Base-by-base conservation (phyloP, 305 asterid species). In the Fraxinus greggii region DNA sequence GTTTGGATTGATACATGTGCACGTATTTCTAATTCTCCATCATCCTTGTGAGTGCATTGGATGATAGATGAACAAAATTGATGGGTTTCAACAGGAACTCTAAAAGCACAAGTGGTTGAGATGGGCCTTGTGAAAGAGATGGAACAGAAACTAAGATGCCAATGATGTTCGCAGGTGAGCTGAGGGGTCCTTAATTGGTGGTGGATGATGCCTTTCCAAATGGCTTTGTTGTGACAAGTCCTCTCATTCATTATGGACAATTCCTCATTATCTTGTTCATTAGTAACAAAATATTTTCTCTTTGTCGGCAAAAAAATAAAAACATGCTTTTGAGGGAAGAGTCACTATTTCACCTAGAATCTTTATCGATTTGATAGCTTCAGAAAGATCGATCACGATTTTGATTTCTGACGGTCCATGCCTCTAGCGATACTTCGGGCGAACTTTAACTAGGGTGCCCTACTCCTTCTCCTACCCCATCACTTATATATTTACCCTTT, bases 81-180 rank as follows among this genome's bases (percentile, higher is more conserved):
- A 77, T 59, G 69, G 81, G 45, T 13, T 78, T 79, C 26, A 21
- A 74, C 24, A 72, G 74, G 79, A 81, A 82, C 56, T 84, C 81
- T 83, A 76, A 21, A 40, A 56, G 38, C 59, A 72, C 59, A 48
- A 78, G 82, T 81, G 85, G 87, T 82, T 84, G 82, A 67, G 51
- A 78, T 83, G 90, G 86, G 32, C 86, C 86, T 72, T 78, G n/a
- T 83, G 85, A 83, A 65, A 63, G 79, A 78, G 83, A 65, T 69
- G 73, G 59, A 65, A 67, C 79, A 13, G 33, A 75, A 83, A 45
- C 38, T 42, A 69, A 78, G 83, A 86, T 65, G 79, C 73, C 81
- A 78, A 78, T 80, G 87, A 88, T 78, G 86, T 81, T 35, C 85
- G 84, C 78, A 83, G 35, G n/a, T 48, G 77, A 80, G 65, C 61